A percentile compares a stretch with the other conserved stretches of the same genome.
Conservation (phyloP, 345 rosid species). For the Sapria himalayana region DNA sequence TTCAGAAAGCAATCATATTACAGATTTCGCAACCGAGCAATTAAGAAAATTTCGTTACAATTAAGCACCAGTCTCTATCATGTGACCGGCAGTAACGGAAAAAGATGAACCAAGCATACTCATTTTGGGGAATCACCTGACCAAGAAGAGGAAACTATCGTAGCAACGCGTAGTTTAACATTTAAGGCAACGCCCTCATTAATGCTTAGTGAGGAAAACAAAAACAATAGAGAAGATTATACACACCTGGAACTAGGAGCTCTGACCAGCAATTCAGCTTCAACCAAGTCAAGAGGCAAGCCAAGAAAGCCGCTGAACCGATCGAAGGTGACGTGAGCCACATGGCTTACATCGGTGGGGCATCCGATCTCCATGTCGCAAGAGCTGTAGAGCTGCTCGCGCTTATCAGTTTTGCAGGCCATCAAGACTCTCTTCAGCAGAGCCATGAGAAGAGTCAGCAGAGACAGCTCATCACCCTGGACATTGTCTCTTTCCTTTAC, state of each 20-base stretch:
- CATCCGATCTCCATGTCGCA: conserved; percentile 85
- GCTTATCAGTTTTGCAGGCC: conserved; percentile 45
- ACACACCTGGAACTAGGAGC: conserved; percentile 89
- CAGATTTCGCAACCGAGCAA: too few species aligned
- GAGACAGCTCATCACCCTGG: conserved; percentile 48
- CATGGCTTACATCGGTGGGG: conserved; percentile 88
- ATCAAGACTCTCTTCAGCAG: conserved; percentile 59
- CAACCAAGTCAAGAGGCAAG: conserved; percentile 92
- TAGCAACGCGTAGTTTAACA: not conserved
- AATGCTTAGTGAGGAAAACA: not conserved
- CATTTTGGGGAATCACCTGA: conserved; percentile 3
- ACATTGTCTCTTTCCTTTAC: conserved; percentile 13
- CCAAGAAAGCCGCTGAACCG: conserved; percentile 96
- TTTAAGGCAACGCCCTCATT: not conserved
- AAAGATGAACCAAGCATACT: too few species aligned
- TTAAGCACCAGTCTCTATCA: not conserved
- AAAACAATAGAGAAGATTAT: not conserved
- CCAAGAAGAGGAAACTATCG: not conserved
- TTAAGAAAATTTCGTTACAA: not conserved
- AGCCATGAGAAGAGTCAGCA: conserved; percentile 41
- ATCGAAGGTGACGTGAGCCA: conserved; percentile 98
- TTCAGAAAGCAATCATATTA: too few species aligned
- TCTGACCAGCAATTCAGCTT: conserved; percentile 84
- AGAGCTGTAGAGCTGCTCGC: conserved; percentile 42
- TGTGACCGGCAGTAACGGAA: too few species aligned